These are phyloP conservation scores for Noccaea caerulescens DNA, from an alignment of 345 rosid genomes.

Conservation along the genomic window DNA sequence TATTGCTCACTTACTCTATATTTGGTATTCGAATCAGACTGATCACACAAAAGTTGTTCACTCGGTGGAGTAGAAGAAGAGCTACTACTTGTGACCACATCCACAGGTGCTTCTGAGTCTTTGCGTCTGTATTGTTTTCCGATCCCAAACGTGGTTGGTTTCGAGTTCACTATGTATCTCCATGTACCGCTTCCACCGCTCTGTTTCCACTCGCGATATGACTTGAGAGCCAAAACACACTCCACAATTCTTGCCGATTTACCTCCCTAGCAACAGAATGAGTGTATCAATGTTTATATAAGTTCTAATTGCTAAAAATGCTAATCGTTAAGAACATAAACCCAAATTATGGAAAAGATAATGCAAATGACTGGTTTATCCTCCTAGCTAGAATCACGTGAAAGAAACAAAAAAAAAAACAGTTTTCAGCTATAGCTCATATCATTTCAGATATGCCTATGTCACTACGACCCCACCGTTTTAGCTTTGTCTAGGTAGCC, in stretches of 20 bases:
- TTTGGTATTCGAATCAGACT: constrained; percentile 51
- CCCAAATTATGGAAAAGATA: not conserved
- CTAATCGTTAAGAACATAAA: not conserved
- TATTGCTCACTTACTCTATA: constrained; percentile 62
- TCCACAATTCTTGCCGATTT: constrained; percentile 77
- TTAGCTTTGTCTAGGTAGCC: constrained; percentile 30
- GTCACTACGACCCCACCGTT: constrained; percentile 34
- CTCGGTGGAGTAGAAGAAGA: constrained; percentile 40
- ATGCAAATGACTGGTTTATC: not conserved
- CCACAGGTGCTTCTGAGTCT: constrained; percentile 64
- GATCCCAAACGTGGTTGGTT: constrained; percentile 49
- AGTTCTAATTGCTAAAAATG: not conserved
- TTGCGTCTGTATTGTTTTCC: constrained; percentile 63
- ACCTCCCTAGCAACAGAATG: constrained; percentile 59
- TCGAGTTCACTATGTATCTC: constrained; percentile 66
- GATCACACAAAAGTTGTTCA: constrained; percentile 41
- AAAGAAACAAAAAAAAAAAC: not conserved
- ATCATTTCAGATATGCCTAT: too few species aligned
- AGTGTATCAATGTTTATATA: constrained; percentile 8
- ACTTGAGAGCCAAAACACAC: constrained; percentile 83
- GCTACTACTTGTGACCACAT: constrained; percentile 61
- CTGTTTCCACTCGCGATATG: constrained; percentile 85
- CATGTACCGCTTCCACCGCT: constrained; percentile 73
- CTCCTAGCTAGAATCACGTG: constrained; percentile 9
- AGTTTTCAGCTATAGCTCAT: not conserved